Conservation (phyloP, 2,329 filamentous ascomycete genomes). For the Colletotrichum sp. region DNA sequence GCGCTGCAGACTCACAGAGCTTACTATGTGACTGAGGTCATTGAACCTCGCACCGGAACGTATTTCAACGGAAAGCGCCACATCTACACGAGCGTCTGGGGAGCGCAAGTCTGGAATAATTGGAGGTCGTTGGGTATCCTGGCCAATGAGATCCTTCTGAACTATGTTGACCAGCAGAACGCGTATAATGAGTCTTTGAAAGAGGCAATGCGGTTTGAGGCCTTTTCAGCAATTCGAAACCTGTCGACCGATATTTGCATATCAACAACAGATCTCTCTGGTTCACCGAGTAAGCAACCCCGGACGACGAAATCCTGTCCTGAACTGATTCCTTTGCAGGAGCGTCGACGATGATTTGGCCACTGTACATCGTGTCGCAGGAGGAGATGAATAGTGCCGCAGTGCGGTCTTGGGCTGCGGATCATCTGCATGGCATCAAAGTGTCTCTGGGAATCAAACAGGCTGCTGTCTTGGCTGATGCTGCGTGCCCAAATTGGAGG, state of each 20-base stretch:
- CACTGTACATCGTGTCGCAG: conserved; percentile 21
- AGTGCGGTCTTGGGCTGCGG: conserved; percentile 19
- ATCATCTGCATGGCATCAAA: conserved; percentile 19
- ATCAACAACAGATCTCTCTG: not conserved
- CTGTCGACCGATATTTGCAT: not conserved
- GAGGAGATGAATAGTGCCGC: conserved; percentile 14
- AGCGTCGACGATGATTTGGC: conserved; percentile 12
- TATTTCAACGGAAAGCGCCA: conserved; percentile 21
- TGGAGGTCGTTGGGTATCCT: conserved; percentile 24
- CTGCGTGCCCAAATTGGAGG: not conserved
- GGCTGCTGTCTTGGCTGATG: conserved; percentile 22
- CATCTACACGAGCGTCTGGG: conserved; percentile 18
- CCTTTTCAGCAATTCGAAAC: not conserved
- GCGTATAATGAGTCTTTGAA: not conserved
- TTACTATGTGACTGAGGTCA: not conserved
- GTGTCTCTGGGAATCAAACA: conserved; percentile 22
- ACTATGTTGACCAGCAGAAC: not conserved
- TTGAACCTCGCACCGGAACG: not conserved
- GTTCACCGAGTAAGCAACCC: not conserved
- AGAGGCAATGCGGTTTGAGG: not conserved
- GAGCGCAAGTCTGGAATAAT: conserved; percentile 26
- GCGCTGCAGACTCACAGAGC: not conserved
- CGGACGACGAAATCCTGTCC: not conserved
- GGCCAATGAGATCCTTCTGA: conserved; percentile 16
- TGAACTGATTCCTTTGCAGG: not conserved